phyloP scores from a whole-genome alignment of 208 protist genomes.

The Acanthamoeba divionensis region DNA sequence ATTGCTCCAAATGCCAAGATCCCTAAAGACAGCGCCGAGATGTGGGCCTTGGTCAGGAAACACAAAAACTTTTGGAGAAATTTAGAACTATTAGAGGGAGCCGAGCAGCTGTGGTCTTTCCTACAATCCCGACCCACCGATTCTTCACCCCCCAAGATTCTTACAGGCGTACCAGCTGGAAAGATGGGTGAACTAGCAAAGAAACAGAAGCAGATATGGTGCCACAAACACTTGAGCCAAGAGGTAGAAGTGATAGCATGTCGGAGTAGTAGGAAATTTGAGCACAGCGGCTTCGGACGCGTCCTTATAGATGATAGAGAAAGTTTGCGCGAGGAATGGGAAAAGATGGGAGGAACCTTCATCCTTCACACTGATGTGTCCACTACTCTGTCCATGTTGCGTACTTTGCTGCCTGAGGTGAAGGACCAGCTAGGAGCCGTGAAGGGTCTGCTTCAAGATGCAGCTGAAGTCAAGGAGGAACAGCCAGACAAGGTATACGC shows the following conservation, averaged over 20 bases:
- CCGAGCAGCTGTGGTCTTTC: neutral
- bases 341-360: slow-evolving; percentile 2
- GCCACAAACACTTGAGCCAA: neutral
- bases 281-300: neutral
- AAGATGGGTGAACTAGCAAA: neutral
- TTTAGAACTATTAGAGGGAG: neutral
- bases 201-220: slow-evolving; percentile 32
- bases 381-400: neutral
- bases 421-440: neutral
- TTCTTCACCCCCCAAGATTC: neutral
- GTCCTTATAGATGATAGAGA: slow-evolving; percentile 48
- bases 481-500: neutral
- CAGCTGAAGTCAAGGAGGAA: neutral
- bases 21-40: neutral
- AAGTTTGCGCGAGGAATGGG: neutral
- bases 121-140: neutral
- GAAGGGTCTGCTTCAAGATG: neutral
- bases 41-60: slow-evolving; percentile 2
- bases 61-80: neutral
- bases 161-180: slow-evolving; percentile 14
- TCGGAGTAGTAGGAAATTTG: slow-evolving; percentile 16
- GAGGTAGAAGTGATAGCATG: slow-evolving; percentile 11
- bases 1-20: neutral
- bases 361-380: neutral
- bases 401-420: neutral